A percentile compares a stretch with the other conserved stretches of the same genome.
phyloP scores from a whole-genome alignment of 495 filamentous ascomycete genomes.

The Xylaria longipes region DNA sequence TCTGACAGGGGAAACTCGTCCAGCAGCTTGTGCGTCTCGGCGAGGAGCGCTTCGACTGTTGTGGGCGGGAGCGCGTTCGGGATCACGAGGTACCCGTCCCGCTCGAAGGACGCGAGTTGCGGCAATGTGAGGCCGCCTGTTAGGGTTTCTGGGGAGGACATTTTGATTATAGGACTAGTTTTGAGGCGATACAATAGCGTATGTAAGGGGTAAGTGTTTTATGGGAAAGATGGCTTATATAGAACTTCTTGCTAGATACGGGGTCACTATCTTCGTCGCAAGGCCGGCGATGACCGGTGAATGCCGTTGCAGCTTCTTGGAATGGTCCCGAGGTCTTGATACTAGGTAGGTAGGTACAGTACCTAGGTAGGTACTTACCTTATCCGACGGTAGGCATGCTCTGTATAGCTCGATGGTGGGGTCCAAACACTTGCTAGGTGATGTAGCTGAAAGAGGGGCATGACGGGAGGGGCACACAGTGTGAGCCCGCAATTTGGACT shows the following conservation, averaged over 20 bases:
- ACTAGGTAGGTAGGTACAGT: no score
- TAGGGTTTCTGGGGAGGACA: slow-evolving; percentile 27
- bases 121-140: slow-evolving; percentile 67
- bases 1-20: slow-evolving; percentile 72
- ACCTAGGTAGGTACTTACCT: no score
- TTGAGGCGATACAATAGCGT: neutral
- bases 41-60: slow-evolving; percentile 71
- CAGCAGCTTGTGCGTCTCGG: slow-evolving; percentile 76
- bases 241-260: neutral
- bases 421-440: slow-evolving; percentile 3
- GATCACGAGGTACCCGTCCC: slow-evolving; percentile 90
- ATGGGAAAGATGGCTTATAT: neutral
- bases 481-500: neutral
- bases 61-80: slow-evolving; percentile 71
- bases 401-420: slow-evolving; percentile 11
- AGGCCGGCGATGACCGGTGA: slow-evolving; percentile 13
- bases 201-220: no score
- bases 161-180: slow-evolving; percentile 5
- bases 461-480: slow-evolving; percentile 14
- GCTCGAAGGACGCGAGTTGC: slow-evolving; percentile 74
- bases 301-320: neutral
- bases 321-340: neutral
- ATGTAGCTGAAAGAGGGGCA: slow-evolving; percentile 15
- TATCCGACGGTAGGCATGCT: slow-evolving; percentile 5
- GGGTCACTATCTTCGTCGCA: neutral